Percentiles rank a stretch among this genome's conserved stretches.
Evolutionary conservation across 2,329 filamentous ascomycete species (phyloP).

Genomic region (Colletotrichum sansevieriae): DNA sequence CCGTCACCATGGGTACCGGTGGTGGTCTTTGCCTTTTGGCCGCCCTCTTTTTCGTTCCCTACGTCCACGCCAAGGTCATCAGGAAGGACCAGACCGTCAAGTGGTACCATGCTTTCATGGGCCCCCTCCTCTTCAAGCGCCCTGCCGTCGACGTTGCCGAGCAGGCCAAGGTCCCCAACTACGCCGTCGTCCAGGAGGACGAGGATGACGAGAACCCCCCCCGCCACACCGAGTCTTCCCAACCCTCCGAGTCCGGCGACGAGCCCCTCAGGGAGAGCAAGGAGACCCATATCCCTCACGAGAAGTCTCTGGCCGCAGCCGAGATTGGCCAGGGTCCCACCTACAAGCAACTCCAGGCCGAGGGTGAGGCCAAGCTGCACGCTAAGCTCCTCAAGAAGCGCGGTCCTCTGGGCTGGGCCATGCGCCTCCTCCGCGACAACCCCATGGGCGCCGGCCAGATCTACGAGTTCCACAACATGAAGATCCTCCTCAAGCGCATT

Average conservation of each 20-base stretch:
- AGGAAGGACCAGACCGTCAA: conserved; percentile 75
- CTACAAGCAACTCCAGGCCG: conserved; percentile 73
- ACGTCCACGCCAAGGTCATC: conserved; percentile 74
- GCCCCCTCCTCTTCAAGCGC: conserved; percentile 75
- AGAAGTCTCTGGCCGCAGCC: conserved; percentile 46
- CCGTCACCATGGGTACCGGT: conserved; percentile 75
- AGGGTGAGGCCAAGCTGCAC: conserved; percentile 70
- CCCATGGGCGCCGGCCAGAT: conserved; percentile 79
- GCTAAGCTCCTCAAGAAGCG: conserved; percentile 71
- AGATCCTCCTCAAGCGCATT: conserved; percentile 72
- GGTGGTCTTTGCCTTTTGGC: conserved; percentile 70
- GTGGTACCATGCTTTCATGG: conserved; percentile 72
- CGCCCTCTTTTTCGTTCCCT: conserved; percentile 81
- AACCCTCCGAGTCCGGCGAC: conserved; percentile 49
- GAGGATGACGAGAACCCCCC: conserved; percentile 55
- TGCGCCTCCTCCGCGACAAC: conserved; percentile 82
- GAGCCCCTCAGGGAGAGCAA: conserved; percentile 58
- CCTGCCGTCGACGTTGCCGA: conserved; percentile 66
- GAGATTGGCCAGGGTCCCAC: conserved; percentile 63
- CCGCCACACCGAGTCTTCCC: conserved; percentile 46
- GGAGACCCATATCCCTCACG: conserved; percentile 51
- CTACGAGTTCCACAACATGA: conserved; percentile 81
- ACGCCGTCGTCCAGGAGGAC: conserved; percentile 80
- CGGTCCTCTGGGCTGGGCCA: conserved; percentile 85
- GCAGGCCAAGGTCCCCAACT: conserved; percentile 77